Base-by-base conservation (phyloP, 140 eudicot genomes). In the Stevia rebaudiana region DNA sequence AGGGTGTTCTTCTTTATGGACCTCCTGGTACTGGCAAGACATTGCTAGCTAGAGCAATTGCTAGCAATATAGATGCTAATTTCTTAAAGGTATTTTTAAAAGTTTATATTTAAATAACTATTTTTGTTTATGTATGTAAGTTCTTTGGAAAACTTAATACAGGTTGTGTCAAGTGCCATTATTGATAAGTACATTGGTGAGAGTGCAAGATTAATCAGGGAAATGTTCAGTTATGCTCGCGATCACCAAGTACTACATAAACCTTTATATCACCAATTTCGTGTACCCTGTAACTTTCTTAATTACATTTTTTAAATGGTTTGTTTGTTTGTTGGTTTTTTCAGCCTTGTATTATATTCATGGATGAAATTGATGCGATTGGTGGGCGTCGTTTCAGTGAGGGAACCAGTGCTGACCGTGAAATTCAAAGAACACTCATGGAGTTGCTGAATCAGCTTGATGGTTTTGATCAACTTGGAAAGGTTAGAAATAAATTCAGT, bases 11-110 rank as follows among this genome's bases (percentile, higher is more conserved):
- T 68, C 94, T 92, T 1, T 92, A 92, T 76, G 98, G 98, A 15
- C 98, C 98, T 66, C 98, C 98, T 41, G 98, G 97, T 59, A 92
- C 98, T 12, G 98, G 98, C 48, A 92, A 92, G 81, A 92, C 98
- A 16, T 59, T 92, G 53, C 81, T 91, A 56, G 97, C 98, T 57
- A 86, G 96, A 70, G 98, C 98, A 70, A 91, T 91, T 61, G 98
- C 98, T 28, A 91, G 98, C 80, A 87, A 91, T 81, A 87, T 91
- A 28, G 96, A 87, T 73, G 98, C 96, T 47, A 91, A 87, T 56
- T 91, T 92, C 83, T 70, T 87, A 22, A 92, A 91, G 95, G 98
- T 84, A 46, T 8, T 25, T 62, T 3, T n/a, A n/a, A n/a, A n/a
- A n/a, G 46, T 49, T 40, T 23, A 5, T 4, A 30, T 7, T 55